Percentiles rank a stretch among this genome's conserved stretches.
These are phyloP conservation scores for Fallopia convolvulus DNA, from an alignment of 148 eudicot species.

Conservation along the genomic window DNA sequence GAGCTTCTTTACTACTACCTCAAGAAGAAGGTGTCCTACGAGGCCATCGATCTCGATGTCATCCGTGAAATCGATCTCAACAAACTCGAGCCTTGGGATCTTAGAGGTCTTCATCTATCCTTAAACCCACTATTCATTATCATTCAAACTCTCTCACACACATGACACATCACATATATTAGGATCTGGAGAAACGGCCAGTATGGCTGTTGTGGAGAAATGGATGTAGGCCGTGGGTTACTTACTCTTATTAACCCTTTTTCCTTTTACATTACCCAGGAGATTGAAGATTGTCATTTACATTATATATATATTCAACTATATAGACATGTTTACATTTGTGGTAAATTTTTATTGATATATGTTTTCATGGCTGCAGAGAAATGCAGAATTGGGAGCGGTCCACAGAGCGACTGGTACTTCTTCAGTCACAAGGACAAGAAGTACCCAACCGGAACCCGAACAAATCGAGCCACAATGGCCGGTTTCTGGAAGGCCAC, in stretches of 20 bases:
- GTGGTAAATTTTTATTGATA: too few species aligned
- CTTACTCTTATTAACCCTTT: too few species aligned
- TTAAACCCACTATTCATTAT: too few species aligned
- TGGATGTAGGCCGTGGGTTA: too few species aligned
- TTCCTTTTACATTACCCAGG: too few species aligned
- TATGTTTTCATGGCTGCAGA: conserved; percentile 29
- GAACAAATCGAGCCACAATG: conserved; percentile 78
- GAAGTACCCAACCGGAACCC: conserved; percentile 85
- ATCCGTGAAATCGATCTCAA: conserved; percentile 95
- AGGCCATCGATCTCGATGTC: conserved; percentile 90
- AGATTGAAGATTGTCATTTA: too few species aligned
- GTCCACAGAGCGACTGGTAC: conserved; percentile 87
- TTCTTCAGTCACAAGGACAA: conserved; percentile 96
- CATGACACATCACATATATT: too few species aligned
- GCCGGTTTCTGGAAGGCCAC: conserved; percentile 99
- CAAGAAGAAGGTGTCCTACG: conserved; percentile 83
- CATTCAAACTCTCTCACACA: too few species aligned
- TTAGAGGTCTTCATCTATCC: conserved; percentile 48
- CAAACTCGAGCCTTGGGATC: conserved; percentile 98
- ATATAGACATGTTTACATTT: too few species aligned
- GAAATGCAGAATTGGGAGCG: conserved; percentile 78
- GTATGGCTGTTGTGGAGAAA: too few species aligned
- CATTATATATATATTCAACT: too few species aligned
- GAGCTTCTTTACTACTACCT: conserved; percentile 83
- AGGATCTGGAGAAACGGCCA: too few species aligned